Evolutionary conservation across 164 flowering plant species (phyloP), one percentile per base, ranked within the genome.

Genomic region (Macadamia tetraphylla): DNA sequence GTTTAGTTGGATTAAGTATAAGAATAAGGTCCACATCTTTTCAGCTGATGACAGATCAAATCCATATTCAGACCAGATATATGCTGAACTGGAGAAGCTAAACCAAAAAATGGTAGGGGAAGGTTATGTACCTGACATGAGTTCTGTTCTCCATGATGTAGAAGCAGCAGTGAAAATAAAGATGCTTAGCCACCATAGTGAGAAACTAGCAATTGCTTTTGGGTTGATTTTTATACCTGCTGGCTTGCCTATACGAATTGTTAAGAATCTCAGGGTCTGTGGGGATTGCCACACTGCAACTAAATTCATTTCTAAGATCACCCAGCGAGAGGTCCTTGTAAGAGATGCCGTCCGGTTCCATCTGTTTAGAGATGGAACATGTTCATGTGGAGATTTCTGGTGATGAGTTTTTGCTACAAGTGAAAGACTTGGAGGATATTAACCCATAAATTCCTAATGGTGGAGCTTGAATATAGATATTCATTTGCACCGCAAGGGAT

Each of bases 1-100:
- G 67, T 85, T 61, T 72, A 92, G 97, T 81, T 92, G 97, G 96
- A 92, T 92, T 70, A 90, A 88, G 74, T 86, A 82, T 71, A 88
- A 86, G 78, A 79, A 80, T 76, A 80, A 69, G 79, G 86, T 88
- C 29, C 83, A 90, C 70, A 63, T 85, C 58, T 92, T 92, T 77
- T 84, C 89, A 18, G 92, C 96, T 56, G 97, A 85, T 77, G 97
- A 90, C 70, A 75, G 71, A 76, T 82, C 96, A 44, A 81, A 79
- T 71, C 84, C 83, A 58, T 85, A 69, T 82, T 77, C 82, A 30
- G 83, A 77, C 74, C 82, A 81, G 81, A 85, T 89, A 77, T 84
- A 82, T 75, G 81, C 75, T 48, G 79, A 90, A 73, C 71, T 76
- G 29, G 76, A 73, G 58, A 67, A 63, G 62, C 51, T 73, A 40